Base-by-base conservation (phyloP, 2,329 filamentous ascomycete genomes). In the Xylariaceae sp. region DNA sequence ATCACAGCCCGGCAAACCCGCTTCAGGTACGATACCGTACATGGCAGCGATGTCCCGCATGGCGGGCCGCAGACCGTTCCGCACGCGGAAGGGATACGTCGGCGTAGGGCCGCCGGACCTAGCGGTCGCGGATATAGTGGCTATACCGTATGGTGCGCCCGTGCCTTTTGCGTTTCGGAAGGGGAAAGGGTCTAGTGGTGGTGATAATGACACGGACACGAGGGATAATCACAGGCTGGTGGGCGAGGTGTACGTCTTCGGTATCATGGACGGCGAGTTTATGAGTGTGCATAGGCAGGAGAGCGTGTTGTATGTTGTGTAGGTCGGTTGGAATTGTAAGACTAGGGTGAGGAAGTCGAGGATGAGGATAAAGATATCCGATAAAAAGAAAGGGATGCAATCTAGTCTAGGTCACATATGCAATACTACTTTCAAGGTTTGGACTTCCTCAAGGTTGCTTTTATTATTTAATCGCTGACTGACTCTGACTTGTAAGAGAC, bases 251-350 rank as follows among this genome's bases (percentile, higher is more conserved):
- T 52, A 50, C 23, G 43, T 41, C 4, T 50, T 48, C 16, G 47
- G 50, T 9, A 52, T 52, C 26, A 52, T 52, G 50, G 47, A 52
- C 11, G 50, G 50, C 28, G 50, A 52, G 37, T 52, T 47, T 31
- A 52, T 52, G 50, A 48, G 47, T 26, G 49, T 50, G 23, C 49
- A 51, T 41, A 39, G 47, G 13, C 44, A 47, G 36, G 49, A 51
- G 41, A 46, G 41, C 3, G n/a, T 45, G 17, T 14, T 50, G 28
- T 35, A 36, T 4, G 29, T 50, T 35, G 35, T 46, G 19, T 50
- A 42, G 32, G 17, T 2, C 7, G 21, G 6, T n/a, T 31, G 28
- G 15, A 13, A n/a, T n/a, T n/a, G n/a, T n/a, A n/a, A n/a, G n/a
- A n/a, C n/a, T n/a, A n/a, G n/a, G n/a, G n/a, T n/a, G n/a, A n/a